phyloP scores from a whole-genome alignment of 2,329 filamentous ascomycete species.

The Allantophomopsis lycopodina region DNA sequence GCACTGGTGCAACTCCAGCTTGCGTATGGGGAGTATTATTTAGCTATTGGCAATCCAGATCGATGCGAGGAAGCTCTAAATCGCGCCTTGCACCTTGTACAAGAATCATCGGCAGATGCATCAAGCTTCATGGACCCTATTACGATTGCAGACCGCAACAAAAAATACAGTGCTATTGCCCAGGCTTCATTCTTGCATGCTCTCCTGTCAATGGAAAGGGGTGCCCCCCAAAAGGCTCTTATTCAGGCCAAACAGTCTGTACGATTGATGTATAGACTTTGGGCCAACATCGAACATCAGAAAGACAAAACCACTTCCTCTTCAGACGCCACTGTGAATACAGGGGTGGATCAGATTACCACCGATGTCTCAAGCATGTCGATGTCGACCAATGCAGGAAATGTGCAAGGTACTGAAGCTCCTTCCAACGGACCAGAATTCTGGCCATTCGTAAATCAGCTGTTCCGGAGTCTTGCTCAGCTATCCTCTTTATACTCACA shows the following conservation, averaged over 20 bases:
- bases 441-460: conserved; percentile 64
- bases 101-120: conserved; percentile 4
- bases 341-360: conserved; percentile 13
- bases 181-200: conserved; percentile 20
- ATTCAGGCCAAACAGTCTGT: conserved; percentile 42
- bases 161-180: conserved; percentile 18
- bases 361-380: conserved; percentile 19
- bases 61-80: conserved; percentile 29
- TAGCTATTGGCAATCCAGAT: conserved; percentile 50
- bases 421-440: conserved; percentile 46
- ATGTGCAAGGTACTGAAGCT: not conserved
- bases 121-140: conserved; percentile 1
- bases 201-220: conserved; percentile 22
- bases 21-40: conserved; percentile 59
- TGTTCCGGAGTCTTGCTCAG: conserved; percentile 59
- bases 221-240: conserved; percentile 43
- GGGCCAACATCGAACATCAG: conserved; percentile 20
- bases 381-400: conserved; percentile 9
- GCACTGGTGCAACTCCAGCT: conserved; percentile 48
- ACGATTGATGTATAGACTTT: conserved; percentile 25
- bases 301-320: conserved; percentile 2
- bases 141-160: conserved; percentile 9
- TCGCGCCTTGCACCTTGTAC: conserved; percentile 8
- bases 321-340: conserved; percentile 1
- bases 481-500: conserved; percentile 70